Evolutionary conservation across 2,329 filamentous ascomycete genomes (phyloP).

Genomic region (Conoideocrella luteorostrata): DNA sequence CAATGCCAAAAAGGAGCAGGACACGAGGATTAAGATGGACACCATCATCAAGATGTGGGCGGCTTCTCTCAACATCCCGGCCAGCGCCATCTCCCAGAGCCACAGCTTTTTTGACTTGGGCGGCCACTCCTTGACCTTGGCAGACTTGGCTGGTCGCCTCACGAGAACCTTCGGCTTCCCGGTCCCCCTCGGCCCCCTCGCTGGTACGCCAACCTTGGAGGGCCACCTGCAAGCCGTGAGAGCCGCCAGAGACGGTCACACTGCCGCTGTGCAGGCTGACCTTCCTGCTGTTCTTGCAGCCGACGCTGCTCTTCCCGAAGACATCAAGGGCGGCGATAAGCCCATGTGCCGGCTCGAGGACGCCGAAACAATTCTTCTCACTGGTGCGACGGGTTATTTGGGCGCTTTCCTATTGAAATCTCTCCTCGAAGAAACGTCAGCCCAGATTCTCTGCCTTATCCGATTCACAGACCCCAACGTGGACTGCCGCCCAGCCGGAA

Average conservation of each 20-base stretch:
- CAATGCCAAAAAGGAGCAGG: slow-evolving; percentile 39
- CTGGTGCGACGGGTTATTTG: slow-evolving; percentile 69
- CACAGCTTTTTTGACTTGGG: slow-evolving; percentile 79
- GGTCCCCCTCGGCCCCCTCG: slow-evolving; percentile 64
- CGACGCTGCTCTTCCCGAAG: slow-evolving; percentile 61
- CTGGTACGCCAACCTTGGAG: slow-evolving; percentile 63
- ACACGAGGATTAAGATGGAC: slow-evolving; percentile 59
- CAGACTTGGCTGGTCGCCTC: slow-evolving; percentile 65
- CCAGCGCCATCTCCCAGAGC: slow-evolving; percentile 56
- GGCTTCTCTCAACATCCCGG: slow-evolving; percentile 58
- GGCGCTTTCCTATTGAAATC: slow-evolving; percentile 68
- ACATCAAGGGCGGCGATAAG: slow-evolving; percentile 54
- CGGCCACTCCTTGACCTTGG: slow-evolving; percentile 72
- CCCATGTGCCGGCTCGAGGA: slow-evolving; percentile 54
- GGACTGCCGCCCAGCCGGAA: slow-evolving; percentile 58
- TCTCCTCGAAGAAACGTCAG: slow-evolving; percentile 60
- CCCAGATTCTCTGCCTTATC: slow-evolving; percentile 66
- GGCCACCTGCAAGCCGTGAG: slow-evolving; percentile 69
- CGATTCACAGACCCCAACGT: slow-evolving; percentile 63
- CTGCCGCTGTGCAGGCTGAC: slow-evolving; percentile 68
- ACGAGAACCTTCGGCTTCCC: slow-evolving; percentile 66
- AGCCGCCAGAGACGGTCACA: slow-evolving; percentile 64
- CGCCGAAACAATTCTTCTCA: slow-evolving; percentile 63
- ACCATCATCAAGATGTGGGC: slow-evolving; percentile 69
- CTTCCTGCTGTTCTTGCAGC: slow-evolving; percentile 61